These are phyloP conservation scores for Tremella mesenterica DNA, from an alignment of 768 basidiomycete species.

Conservation along the genomic window DNA sequence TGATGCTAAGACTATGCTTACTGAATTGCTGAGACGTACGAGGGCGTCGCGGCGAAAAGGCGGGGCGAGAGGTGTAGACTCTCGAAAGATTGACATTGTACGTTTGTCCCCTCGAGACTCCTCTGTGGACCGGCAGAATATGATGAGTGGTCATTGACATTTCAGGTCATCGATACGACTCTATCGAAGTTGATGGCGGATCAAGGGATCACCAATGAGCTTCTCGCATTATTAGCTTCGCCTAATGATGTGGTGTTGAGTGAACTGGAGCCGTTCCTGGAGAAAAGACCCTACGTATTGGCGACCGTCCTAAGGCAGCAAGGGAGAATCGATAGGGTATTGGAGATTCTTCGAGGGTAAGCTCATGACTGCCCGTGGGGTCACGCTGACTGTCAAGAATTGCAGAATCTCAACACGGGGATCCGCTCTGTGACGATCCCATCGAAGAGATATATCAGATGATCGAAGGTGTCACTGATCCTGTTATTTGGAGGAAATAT, in stretches of 20 bases:
- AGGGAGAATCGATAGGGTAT: slow-evolving; percentile 56
- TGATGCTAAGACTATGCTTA: slow-evolving; percentile 69
- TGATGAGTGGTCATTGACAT: not conserved
- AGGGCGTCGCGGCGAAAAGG: slow-evolving; percentile 46
- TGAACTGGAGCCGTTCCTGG: slow-evolving; percentile 59
- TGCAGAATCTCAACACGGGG: slow-evolving; percentile 53
- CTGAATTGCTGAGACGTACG: slow-evolving; percentile 58
- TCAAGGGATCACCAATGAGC: slow-evolving; percentile 55
- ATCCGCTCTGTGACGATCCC: slow-evolving; percentile 59
- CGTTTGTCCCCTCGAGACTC: not conserved
- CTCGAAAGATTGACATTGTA: slow-evolving; percentile 38
- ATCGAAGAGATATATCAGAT: slow-evolving; percentile 55
- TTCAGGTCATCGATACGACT: slow-evolving; percentile 69
- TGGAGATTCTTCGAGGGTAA: slow-evolving; percentile 57
- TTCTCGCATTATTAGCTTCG: slow-evolving; percentile 54
- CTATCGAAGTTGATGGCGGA: slow-evolving; percentile 65
- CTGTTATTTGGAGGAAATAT: slow-evolving; percentile 61
- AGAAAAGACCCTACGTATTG: slow-evolving; percentile 56
- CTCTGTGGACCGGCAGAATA: not conserved
- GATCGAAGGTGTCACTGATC: slow-evolving; percentile 55
- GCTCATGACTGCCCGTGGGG: slow-evolving; percentile 46
- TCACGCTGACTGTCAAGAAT: slow-evolving; percentile 48
- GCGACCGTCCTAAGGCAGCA: slow-evolving; percentile 55
- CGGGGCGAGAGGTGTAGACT: slow-evolving; percentile 28
- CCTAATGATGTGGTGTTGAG: slow-evolving; percentile 53